Conservation (phyloP, 345 rosid genomes). For the Syzygium jambos region DNA sequence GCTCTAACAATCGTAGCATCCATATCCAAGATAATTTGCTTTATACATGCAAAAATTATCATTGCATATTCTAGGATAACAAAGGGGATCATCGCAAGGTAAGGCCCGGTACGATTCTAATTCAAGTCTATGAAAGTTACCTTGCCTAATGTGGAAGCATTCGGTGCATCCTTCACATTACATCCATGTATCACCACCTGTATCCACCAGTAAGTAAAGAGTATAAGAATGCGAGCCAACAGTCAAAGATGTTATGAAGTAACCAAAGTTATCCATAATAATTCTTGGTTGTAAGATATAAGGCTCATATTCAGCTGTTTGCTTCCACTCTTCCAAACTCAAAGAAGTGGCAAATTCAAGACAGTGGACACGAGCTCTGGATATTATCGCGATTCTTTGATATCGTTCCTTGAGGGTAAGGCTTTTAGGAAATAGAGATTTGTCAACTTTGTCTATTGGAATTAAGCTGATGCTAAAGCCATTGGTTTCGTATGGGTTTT, state of each 20-base stretch:
- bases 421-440: background rate
- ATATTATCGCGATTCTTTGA: background rate
- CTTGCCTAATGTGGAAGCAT: background rate
- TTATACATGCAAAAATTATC: background rate
- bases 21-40: background rate
- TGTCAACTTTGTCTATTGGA: background rate
- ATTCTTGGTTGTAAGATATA: background rate
- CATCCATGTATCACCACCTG: background rate
- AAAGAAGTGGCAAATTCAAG: background rate
- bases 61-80: background rate
- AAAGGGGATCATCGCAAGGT: rapidly evolving
- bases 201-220: background rate
- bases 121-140: background rate
- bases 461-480: background rate
- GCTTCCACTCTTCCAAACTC: rapidly evolving
- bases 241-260: rapidly evolving
- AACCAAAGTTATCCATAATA: background rate
- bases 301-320: background rate
- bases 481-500: background rate
- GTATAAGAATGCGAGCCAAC: background rate
- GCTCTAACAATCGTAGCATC: background rate
- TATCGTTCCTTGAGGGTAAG: rapidly evolving
- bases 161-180: background rate
- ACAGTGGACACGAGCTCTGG: rapidly evolving
- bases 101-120: background rate